These are phyloP conservation scores for Penicillium sp. DNA, from an alignment of 2,329 filamentous ascomycete species.

Conservation along the genomic window DNA sequence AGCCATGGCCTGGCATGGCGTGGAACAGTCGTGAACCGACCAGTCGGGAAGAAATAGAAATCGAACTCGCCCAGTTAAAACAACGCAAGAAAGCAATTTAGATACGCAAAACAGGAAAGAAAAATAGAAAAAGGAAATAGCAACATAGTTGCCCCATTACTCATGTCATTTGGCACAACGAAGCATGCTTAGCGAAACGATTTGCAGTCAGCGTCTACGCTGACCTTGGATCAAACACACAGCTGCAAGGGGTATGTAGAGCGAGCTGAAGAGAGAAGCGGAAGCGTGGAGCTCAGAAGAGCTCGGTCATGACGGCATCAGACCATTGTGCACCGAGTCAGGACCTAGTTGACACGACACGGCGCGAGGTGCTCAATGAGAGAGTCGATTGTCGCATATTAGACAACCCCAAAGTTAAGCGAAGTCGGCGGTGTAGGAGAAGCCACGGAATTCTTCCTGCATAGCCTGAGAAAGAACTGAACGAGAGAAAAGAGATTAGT, in stretches of 20 bases:
- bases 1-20: conserved; percentile 19
- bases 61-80: conserved; percentile 4
- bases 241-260: conserved; percentile 31
- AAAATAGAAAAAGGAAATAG: conserved; percentile 15
- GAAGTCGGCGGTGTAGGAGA: conserved; percentile 95
- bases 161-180: conserved; percentile 26
- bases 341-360: conserved; percentile 5
- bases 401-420: conserved; percentile 54
- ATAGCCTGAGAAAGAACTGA: conserved; percentile 94
- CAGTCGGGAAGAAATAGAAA: conserved; percentile 15
- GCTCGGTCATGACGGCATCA: conserved; percentile 15
- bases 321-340: conserved; percentile 12
- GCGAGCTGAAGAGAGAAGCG: conserved; percentile 26
- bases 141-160: conserved; percentile 21
- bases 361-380: conserved; percentile 16
- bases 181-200: conserved; percentile 21
- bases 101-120: conserved; percentile 19
- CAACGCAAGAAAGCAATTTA: conserved; percentile 27
- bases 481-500: conserved; percentile 18
- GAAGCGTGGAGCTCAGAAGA: conserved; percentile 18
- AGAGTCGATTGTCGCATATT: conserved; percentile 14
- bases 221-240: conserved; percentile 21
- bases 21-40: conserved; percentile 19
- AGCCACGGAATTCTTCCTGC: conserved; percentile 99
- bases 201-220: conserved; percentile 21